These are phyloP conservation scores for Eragrostis nindensis DNA, from an alignment of 176 grass and related monocot species.

Conservation along the genomic window DNA sequence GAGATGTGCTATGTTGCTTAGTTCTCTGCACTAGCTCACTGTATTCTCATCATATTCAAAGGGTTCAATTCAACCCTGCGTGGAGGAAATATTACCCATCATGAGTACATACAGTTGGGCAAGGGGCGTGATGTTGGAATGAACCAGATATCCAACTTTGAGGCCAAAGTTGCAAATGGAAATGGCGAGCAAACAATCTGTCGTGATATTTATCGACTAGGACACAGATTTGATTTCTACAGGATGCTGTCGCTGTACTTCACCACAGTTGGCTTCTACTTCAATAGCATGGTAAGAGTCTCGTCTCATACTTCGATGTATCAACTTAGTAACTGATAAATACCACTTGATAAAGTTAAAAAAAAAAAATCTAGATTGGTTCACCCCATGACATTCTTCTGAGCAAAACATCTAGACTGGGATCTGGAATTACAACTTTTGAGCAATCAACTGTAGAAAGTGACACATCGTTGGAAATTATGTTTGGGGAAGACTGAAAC, in stretches of 20 bases:
- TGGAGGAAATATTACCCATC: conserved; percentile 69
- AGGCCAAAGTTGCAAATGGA: conserved; percentile 73
- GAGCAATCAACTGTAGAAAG: neutral
- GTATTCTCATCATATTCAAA: conserved; percentile 26
- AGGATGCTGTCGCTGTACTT: conserved; percentile 72
- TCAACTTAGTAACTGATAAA: conserved; percentile 31
- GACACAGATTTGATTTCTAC: conserved; percentile 73
- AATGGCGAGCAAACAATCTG: conserved; percentile 76
- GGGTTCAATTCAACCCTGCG: conserved; percentile 70
- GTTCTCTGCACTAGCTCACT: conserved; percentile 8
- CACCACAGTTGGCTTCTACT: conserved; percentile 75
- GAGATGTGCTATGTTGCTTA: conserved; percentile 19
- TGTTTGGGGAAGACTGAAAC: neutral
- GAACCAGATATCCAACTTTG: conserved; percentile 78
- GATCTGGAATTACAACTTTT: conserved; percentile 7
- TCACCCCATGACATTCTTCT: neutral
- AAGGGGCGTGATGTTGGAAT: conserved; percentile 81
- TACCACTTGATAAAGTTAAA: conserved; percentile 28
- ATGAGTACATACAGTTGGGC: conserved; percentile 77
- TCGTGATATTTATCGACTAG: conserved; percentile 71
- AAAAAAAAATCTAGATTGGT: conserved; percentile 7
- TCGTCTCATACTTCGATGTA: conserved; percentile 8
- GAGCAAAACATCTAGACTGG: neutral
- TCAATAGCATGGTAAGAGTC: conserved; percentile 65
- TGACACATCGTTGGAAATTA: neutral